These are phyloP conservation scores for Hypoxylon intermedium DNA, from an alignment of 495 filamentous ascomycete genomes.

Conservation along the genomic window DNA sequence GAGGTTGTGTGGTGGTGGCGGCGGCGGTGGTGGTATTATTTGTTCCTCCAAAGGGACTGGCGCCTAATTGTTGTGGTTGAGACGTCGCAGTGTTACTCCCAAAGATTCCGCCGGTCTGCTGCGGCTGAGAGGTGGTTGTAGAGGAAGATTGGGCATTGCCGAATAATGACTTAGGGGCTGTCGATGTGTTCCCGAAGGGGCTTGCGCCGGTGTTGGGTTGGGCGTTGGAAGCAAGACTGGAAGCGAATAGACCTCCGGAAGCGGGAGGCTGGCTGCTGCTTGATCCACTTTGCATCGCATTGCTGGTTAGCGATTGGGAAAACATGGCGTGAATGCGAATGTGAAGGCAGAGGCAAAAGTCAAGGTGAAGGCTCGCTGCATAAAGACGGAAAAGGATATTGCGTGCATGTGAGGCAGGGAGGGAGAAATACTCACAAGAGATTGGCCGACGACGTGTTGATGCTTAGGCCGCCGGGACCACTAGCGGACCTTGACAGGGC, in stretches of 20 bases:
- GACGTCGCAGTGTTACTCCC: constrained; percentile 29
- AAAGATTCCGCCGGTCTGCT: constrained; percentile 48
- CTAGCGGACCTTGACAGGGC: constrained; percentile 66
- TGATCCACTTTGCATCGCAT: constrained; percentile 43
- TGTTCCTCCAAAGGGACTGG: constrained; percentile 35
- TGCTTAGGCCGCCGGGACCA: constrained; percentile 71
- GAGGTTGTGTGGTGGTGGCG: constrained; percentile 36
- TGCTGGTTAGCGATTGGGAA: constrained; percentile 15
- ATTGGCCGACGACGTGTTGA: constrained; percentile 79
- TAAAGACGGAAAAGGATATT: constrained; percentile 3
- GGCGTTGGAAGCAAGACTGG: constrained; percentile 35
- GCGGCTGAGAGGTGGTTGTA: constrained; percentile 51
- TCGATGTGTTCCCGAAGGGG: constrained; percentile 23
- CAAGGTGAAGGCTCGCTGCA: neutral
- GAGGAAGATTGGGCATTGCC: constrained; percentile 48
- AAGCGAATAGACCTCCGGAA: constrained; percentile 40
- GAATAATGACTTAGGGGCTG: constrained; percentile 60
- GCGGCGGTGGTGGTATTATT: constrained; percentile 31
- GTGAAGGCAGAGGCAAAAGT: neutral
- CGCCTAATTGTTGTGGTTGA: constrained; percentile 32
- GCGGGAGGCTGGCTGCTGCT: constrained; percentile 50
- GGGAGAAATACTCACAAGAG: constrained; percentile 59
- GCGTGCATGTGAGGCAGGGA: neutral
- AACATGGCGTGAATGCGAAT: constrained; percentile 19
- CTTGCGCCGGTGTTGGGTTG: constrained; percentile 19